Evolutionary conservation across 2,329 filamentous ascomycete species (phyloP).

Genomic region (Cordyceps tenuipes): DNA sequence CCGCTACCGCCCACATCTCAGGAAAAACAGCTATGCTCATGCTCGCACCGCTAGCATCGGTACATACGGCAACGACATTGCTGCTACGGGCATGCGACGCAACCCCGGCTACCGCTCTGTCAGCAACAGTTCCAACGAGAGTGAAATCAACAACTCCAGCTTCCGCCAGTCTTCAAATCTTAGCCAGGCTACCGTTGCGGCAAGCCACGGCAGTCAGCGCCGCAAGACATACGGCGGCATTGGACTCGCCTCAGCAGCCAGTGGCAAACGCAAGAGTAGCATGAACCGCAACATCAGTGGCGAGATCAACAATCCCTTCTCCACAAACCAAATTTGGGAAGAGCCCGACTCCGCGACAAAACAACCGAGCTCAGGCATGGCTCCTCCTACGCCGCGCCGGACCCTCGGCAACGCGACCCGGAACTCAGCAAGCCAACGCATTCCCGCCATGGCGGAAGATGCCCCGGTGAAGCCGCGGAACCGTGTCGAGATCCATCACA

Average conservation of each 20-base stretch:
- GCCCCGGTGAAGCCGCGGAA: conserved; percentile 33
- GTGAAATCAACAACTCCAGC: conserved; percentile 30
- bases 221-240: conserved; percentile 35
- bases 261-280: conserved; percentile 52
- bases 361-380: conserved; percentile 22
- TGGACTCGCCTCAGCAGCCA: conserved; percentile 26
- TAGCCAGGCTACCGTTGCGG: conserved; percentile 9
- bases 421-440: conserved; percentile 17
- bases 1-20: conserved; percentile 59
- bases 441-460: conserved; percentile 19
- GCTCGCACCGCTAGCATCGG: conserved; percentile 54
- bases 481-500: conserved; percentile 70
- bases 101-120: conserved; percentile 36
- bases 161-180: conserved; percentile 14
- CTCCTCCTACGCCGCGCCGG: conserved; percentile 22
- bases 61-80: conserved; percentile 38
- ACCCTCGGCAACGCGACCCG: conserved; percentile 25
- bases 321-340: conserved; percentile 79
- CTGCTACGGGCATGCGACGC: conserved; percentile 37
- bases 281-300: conserved; percentile 63
- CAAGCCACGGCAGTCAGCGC: conserved; percentile 17
- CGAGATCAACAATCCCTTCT: conserved; percentile 58
- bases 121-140: conserved; percentile 45
- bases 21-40: conserved; percentile 63
- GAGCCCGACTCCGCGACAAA: conserved; percentile 53